Percentiles rank a stretch among this genome's conserved stretches.
Conservation (phyloP, 83 land plant genomes). For the Larix sibirica region DNA sequence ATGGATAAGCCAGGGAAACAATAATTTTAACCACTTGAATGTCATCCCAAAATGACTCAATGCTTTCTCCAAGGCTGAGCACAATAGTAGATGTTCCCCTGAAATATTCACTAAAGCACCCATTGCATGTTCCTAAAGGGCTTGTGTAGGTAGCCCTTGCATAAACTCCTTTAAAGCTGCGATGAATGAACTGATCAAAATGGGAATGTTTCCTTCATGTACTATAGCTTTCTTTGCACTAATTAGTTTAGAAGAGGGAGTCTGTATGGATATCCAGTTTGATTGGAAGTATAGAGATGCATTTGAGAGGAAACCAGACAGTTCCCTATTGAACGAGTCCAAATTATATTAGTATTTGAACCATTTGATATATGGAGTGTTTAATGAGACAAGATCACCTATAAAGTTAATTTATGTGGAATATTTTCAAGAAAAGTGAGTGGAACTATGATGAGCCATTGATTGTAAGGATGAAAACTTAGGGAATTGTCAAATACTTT, state of each 20-base stretch:
- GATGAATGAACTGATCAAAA: conserved; percentile 63
- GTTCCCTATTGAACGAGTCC: conserved; percentile 86
- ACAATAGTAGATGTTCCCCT: conserved; percentile 72
- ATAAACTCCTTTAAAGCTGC: conserved; percentile 90
- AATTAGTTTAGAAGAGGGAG: conserved; percentile 46
- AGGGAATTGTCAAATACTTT: conserved; percentile 69
- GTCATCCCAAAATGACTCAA: conserved; percentile 37
- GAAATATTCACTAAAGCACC: conserved; percentile 71
- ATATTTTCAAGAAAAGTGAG: neutral
- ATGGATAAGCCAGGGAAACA: conserved; percentile 74
- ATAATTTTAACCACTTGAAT: conserved; percentile 69
- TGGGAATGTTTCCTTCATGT: conserved; percentile 51
- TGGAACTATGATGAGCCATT: conserved; percentile 57
- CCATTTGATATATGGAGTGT: conserved; percentile 66
- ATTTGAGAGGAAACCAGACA: conserved; percentile 73
- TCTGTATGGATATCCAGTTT: conserved; percentile 78
- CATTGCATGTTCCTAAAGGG: conserved; percentile 65
- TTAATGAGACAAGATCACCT: too few relatives aligned
- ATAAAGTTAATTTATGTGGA: too few relatives aligned
- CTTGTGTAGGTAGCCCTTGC: conserved; percentile 68
- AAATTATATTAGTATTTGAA: conserved; percentile 70
- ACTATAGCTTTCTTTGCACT: conserved; percentile 55
- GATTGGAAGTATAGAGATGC: conserved; percentile 76
- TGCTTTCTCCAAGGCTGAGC: conserved; percentile 60
- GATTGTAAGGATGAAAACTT: conserved; percentile 44